A percentile compares a stretch with the other conserved stretches of the same genome.
phyloP scores from a whole-genome alignment of 2,329 filamentous ascomycete species.

The Cyphellophora attinorum region DNA sequence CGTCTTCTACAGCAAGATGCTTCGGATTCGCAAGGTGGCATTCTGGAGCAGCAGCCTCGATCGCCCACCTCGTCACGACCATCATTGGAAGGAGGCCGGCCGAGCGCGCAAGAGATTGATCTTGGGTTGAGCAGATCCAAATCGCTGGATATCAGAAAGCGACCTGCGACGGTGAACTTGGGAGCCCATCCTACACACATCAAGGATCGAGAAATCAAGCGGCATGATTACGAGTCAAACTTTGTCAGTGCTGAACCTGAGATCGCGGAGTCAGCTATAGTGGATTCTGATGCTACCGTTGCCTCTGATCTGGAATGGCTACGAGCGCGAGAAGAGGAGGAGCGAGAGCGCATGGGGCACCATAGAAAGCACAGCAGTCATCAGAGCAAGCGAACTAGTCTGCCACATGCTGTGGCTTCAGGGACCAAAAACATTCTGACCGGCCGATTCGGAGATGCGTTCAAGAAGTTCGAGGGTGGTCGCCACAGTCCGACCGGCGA shows the following conservation, averaged over 20 bases:
- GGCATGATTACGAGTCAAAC: slow-evolving; percentile 11
- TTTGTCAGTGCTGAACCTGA: slow-evolving; percentile 14
- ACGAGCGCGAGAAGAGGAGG: slow-evolving; percentile 59
- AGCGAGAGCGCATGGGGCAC: slow-evolving; percentile 48
- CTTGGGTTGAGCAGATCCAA: slow-evolving; percentile 50
- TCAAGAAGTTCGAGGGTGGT: slow-evolving; percentile 74
- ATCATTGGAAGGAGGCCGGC: slow-evolving; percentile 62
- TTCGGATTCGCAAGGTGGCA: slow-evolving; percentile 10
- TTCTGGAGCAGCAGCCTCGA: slow-evolving; percentile 28
- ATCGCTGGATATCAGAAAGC: slow-evolving; percentile 55
- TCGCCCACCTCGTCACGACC: slow-evolving; percentile 52
- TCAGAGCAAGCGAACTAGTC: slow-evolving; percentile 58
- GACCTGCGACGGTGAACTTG: slow-evolving; percentile 75
- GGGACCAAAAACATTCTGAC: slow-evolving; percentile 74
- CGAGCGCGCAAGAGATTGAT: slow-evolving; percentile 51
- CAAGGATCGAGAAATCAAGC: slow-evolving; percentile 57
- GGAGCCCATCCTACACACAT: slow-evolving; percentile 76
- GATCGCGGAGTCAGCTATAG: slow-evolving; percentile 17
- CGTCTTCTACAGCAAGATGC: slow-evolving; percentile 21
- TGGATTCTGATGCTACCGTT: slow-evolving; percentile 56
- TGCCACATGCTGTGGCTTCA: slow-evolving; percentile 58
- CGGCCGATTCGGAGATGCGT: slow-evolving; percentile 85
- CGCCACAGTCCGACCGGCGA: slow-evolving; percentile 10
- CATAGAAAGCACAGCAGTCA: slow-evolving; percentile 50
- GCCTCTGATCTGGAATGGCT: slow-evolving; percentile 76